phyloP scores from a whole-genome alignment of 164 flowering plant species.

The Vitis rotundifolia region DNA sequence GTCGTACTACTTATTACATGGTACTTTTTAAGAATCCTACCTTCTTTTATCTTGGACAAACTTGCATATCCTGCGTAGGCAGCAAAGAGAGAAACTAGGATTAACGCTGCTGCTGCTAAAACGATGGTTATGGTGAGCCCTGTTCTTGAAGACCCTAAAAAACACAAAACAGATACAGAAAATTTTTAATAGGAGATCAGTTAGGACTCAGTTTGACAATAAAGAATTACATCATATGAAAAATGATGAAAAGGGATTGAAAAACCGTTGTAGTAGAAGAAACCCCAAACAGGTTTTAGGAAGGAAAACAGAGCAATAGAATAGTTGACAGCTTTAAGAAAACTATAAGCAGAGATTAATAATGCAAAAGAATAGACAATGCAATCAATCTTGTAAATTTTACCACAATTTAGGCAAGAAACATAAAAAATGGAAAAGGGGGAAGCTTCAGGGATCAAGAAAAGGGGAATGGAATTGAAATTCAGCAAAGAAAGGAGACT shows the following conservation, averaged over 20 bases:
- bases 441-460: no score
- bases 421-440: no score
- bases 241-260: neutral
- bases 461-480: no score
- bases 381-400: no score
- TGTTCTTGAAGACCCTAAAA: slow-evolving; percentile 26
- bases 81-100: slow-evolving; percentile 39
- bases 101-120: slow-evolving; percentile 34
- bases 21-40: slow-evolving; percentile 21
- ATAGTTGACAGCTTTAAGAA: no score
- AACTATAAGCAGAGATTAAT: no score
- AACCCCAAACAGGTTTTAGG: no score
- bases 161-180: neutral
- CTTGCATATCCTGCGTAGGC: slow-evolving; percentile 43
- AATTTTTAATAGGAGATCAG: neutral
- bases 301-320: no score
- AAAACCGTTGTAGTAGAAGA: no score
- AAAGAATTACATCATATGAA: neutral
- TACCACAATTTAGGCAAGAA: no score
- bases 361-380: no score
- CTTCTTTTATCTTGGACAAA: slow-evolving; percentile 33
- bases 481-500: no score
- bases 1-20: neutral
- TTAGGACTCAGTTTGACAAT: neutral
- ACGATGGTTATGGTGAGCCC: slow-evolving; percentile 37